These are phyloP conservation scores for Mycosarcoma maydis DNA, from an alignment of 1,284 basidiomycete genomes.

Conservation along the genomic window DNA sequence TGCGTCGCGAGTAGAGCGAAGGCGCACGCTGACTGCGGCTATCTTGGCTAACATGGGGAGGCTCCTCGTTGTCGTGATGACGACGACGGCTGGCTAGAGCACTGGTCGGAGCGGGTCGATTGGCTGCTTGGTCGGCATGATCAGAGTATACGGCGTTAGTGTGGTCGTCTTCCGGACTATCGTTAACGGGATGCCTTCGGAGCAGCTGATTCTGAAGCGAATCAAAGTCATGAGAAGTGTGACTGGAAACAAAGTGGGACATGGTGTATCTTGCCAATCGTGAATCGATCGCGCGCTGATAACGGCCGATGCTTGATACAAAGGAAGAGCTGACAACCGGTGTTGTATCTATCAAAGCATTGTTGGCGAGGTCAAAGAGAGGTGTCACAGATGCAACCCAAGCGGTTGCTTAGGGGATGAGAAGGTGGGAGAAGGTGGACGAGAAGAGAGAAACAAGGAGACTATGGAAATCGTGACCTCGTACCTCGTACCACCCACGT, in stretches of 20 bases:
- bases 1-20: constrained; percentile 47
- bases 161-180: constrained; percentile 21
- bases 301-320: no score
- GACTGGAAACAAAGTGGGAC: constrained; percentile 63
- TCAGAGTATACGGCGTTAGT: constrained; percentile 10
- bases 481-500: no score
- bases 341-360: constrained; percentile 4
- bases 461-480: no score
- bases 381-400: background rate
- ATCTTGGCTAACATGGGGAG: constrained; percentile 10
- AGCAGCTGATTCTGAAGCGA: constrained; percentile 60
- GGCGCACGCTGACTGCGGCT: constrained; percentile 21
- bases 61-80: constrained; percentile 18
- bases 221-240: constrained; percentile 57
- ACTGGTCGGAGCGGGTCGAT: background rate
- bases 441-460: no score
- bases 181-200: constrained; percentile 36
- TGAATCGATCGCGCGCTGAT: no score
- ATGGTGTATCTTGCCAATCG: no score
- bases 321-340: no score
- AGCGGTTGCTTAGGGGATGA: no score
- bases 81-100: constrained; percentile 30
- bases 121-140: constrained; percentile 7
- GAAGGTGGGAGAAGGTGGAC: no score
- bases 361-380: constrained; percentile 10